A percentile compares a stretch with the other conserved stretches of the same genome.
phyloP scores from a whole-genome alignment of 305 asterid species.

The Plantago coronopus region DNA sequence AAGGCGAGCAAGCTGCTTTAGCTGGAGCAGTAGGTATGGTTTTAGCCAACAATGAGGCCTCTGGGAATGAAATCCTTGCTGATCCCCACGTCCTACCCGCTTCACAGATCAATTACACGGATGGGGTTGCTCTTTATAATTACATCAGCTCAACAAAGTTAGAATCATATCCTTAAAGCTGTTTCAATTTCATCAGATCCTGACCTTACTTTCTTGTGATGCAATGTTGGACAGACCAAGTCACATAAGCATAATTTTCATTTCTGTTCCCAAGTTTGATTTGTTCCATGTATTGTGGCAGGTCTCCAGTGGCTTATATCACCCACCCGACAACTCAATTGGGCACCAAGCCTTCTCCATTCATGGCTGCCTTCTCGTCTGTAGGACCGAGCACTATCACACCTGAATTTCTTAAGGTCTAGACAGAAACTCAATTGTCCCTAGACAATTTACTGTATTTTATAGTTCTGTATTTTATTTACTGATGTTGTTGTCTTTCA shows the following conservation, averaged over 20 bases:
- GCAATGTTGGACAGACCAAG: neutral
- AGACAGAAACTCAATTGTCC: neutral
- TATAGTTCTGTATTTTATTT: neutral
- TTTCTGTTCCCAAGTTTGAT: neutral
- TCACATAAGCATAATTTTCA: neutral
- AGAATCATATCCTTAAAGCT: neutral
- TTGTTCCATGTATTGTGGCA: conserved; percentile 19
- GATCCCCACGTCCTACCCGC: conserved; percentile 92
- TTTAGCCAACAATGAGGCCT: conserved; percentile 55
- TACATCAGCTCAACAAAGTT: conserved; percentile 61
- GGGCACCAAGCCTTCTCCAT: conserved; percentile 79
- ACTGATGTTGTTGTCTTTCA: conserved; percentile 22
- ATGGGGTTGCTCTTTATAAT: conserved; percentile 55
- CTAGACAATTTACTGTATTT: neutral
- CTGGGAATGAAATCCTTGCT: conserved; percentile 77
- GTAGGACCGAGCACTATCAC: conserved; percentile 66
- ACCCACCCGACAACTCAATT: conserved; percentile 50
- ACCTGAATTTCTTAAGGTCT: conserved; percentile 83
- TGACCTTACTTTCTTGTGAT: neutral
- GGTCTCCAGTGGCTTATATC: conserved; percentile 56
- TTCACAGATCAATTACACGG: conserved; percentile 69
- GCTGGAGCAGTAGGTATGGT: conserved; percentile 92
- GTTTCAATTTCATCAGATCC: neutral
- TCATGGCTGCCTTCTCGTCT: conserved; percentile 93
- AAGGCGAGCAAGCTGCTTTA: conserved; percentile 70